A percentile compares a stretch with the other conserved stretches of the same genome.
phyloP scores from a whole-genome alignment of 441 rosid species.

The Corymbia calophylla region DNA sequence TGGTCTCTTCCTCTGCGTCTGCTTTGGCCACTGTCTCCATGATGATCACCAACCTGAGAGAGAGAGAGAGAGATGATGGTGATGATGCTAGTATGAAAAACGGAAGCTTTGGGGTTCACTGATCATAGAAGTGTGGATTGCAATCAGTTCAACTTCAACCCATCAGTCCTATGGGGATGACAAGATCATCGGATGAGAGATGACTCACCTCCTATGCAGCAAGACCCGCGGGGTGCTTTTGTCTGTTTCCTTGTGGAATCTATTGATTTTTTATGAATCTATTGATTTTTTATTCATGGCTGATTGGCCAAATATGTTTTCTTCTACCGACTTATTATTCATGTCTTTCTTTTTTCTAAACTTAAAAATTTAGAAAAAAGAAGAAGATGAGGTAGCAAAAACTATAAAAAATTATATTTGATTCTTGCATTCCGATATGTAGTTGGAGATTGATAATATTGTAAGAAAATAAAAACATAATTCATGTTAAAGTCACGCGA shows the following conservation, averaged over 20 bases:
- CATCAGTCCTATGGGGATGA: background rate
- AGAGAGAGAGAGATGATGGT: background rate
- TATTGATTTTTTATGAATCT: background rate
- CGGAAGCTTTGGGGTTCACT: background rate
- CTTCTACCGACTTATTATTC: background rate
- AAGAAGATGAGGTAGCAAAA: background rate
- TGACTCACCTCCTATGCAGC: background rate
- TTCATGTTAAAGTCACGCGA: background rate
- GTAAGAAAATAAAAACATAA: background rate
- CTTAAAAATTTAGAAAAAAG: background rate
- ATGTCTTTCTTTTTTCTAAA: background rate
- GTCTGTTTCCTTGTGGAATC: background rate
- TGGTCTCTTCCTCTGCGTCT: conserved; percentile 37
- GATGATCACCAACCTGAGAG: background rate
- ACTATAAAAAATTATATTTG: background rate
- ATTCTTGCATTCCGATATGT: background rate
- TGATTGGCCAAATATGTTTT: background rate
- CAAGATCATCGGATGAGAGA: background rate
- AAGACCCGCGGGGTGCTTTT: background rate
- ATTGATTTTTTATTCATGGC: background rate
- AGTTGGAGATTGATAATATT: background rate
- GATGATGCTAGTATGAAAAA: background rate
- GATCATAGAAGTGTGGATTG: background rate
- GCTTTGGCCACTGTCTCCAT: background rate
- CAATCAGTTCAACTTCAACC: background rate